These are phyloP conservation scores for Actinomortierella wolfii DNA, from an alignment of 371 early-diverging fungal genomes.

Conservation along the genomic window DNA sequence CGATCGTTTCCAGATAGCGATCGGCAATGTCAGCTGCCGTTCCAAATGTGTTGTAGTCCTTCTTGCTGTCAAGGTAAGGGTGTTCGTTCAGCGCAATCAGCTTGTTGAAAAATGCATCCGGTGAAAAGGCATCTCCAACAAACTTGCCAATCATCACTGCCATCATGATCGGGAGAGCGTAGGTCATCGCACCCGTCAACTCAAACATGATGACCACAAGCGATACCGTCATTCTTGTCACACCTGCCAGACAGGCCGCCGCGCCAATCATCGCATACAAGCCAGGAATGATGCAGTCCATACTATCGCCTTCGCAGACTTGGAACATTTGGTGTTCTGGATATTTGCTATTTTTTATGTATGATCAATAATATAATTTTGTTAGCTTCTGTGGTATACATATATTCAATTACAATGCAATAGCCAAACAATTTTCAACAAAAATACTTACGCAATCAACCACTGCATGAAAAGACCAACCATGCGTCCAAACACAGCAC, in stretches of 20 bases:
- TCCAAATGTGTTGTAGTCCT: constrained; percentile 57
- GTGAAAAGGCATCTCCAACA: constrained; percentile 68
- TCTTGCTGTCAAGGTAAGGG: constrained; percentile 75
- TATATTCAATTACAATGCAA: too few species aligned
- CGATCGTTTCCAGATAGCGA: constrained; percentile 59
- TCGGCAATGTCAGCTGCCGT: constrained; percentile 55
- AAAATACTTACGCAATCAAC: constrained; percentile 38
- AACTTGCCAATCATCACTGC: constrained; percentile 75
- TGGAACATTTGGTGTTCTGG: constrained; percentile 38
- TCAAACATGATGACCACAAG: constrained; percentile 88
- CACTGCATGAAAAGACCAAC: constrained; percentile 84
- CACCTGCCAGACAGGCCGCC: constrained; percentile 89
- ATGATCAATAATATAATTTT: not conserved
- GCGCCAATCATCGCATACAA: constrained; percentile 96
- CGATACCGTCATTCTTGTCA: constrained; percentile 88
- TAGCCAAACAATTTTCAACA: too few species aligned
- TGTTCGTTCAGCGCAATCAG: constrained; percentile 67
- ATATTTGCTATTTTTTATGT: constrained; percentile 21
- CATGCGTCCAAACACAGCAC: constrained; percentile 90
- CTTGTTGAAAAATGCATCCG: constrained; percentile 71
- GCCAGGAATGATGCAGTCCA: constrained; percentile 87
- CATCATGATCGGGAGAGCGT: constrained; percentile 79
- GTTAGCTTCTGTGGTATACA: too few species aligned
- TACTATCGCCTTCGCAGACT: constrained; percentile 35
- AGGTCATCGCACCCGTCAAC: constrained; percentile 81